Base-by-base conservation (phyloP, 805 yeast genomes). In the Sungouiella blattae region DNA sequence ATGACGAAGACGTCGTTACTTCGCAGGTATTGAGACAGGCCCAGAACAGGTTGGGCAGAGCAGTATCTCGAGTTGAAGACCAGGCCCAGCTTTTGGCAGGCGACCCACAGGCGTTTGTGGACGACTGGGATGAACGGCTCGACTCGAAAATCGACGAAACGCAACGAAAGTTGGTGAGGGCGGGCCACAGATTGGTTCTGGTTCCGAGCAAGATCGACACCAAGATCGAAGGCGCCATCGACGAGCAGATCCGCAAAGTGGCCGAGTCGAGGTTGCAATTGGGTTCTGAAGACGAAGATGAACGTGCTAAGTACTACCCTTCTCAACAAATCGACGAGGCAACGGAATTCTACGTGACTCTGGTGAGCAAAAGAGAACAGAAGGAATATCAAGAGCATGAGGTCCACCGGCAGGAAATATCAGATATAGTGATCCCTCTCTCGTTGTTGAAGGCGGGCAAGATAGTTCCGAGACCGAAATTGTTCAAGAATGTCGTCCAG, bases 21-120 rank as follows among this genome's bases (percentile, higher is more conserved):
- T n/a, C 30, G 15, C 58, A 55, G 41, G 58, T 51, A 7, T 26
- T 53, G 9, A 32, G 49, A 25, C 58, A 54, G 36, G 35, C 43
- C 12, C 52, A 55, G 35, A 50, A 47, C 35, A 43, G 36, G 13
- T 20, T 47, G 12, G 35, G 32, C 23, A 18, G 27, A 6, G 32
- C 23, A 6, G 52, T 50, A 14, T 43, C 43, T 11, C 32, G 35
- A 30, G 13, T 49, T 21, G 41, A 47, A 30, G 50, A 44, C 32
- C 40, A 51, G 2, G 47, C 52, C 4, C 43, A 47, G 33, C 52
- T 49, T 11, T 28, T 51, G n/a, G 52, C 46, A 5, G 38, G 46
- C 7, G 52, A 50, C 21, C 58, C 57, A 6, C 51, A 50, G 20
- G 32, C 34, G 6, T 15, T 47, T 3, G 36, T 53, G 18, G 50